Evolutionary conservation across 495 filamentous ascomycete genomes (phyloP), one percentile per base, ranked within the genome.

Genomic region (Penicillium simplicissimum): DNA sequence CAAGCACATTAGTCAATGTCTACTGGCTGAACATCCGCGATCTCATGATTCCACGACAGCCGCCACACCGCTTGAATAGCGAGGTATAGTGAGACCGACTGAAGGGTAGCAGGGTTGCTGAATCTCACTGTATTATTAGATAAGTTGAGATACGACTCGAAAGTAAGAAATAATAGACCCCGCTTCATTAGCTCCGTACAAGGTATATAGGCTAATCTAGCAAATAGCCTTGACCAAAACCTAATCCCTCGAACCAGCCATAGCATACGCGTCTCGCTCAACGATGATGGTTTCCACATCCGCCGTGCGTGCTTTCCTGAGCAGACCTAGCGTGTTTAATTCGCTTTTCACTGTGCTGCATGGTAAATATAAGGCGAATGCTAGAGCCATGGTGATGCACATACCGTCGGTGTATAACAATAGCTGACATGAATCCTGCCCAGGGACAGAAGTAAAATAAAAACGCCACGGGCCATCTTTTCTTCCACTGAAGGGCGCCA

Each of bases 401-500:
- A 66, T 68, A 73, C 72, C 74, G 57, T 64, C 72, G 66, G 58
- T 75, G 59, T 23, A 80, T 43, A 6, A 79, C 21, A 51, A 80
- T 57, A 8, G 76, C 61, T 9, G 67, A 49, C 9, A 81, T 57
- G 57, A 79, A 81, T 0, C 75, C 77, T 25, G 63, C 72, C 79
- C 76, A 80, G 9, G 80, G 58, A 2, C 80, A 52, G 54, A 78
- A 67, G 38, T 71, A 76, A 40, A 81, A 80, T 0, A 64, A 64
- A 58, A 81, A 68, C 2, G 76, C 67, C 25, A 75, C 67, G 4
- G 79, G 79, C 79, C 76, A 79, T 8, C 79, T 17, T 17, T 78
- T 76, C 15, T 64, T 67, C 79, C 79, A 82, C 52, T 75, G 60
- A 0, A 78, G 77, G 3, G 77, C 79, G n/a, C 79, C 78, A 25